Evolutionary conservation across 2,329 filamentous ascomycete genomes (phyloP), one percentile per base, ranked within the genome.

Genomic region (Phyllosticta citrichinensis): DNA sequence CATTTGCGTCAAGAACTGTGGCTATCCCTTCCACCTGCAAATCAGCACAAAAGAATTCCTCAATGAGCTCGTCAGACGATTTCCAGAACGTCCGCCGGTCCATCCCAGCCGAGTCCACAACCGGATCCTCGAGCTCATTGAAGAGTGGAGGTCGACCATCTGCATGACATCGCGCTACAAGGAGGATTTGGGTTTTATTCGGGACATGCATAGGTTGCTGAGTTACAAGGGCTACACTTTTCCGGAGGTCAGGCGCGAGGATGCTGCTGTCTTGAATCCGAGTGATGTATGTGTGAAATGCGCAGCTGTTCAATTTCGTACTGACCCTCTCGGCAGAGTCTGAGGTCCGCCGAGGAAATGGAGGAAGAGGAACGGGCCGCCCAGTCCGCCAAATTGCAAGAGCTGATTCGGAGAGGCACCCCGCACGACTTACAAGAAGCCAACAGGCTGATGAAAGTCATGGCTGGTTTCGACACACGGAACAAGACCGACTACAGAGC

Each of bases 1-100:
- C 74, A 97, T 97, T 65, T 97, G 94, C 76, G 94, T 97, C 76
- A 99, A 99, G 81, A 99, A 99, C 78, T 99, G 94, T 81, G 94
- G 94, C 68, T 99, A 99, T 73, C 92, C 94, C 1, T 99, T 99
- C 76, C 94, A 99, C 72, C 85, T 99, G 62, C 94, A 99, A 76
- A 97, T 99, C 72, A 92, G 89, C 75, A 97, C 94, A 67, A 99
- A 99, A 75, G 94, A 99, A 71, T 99, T 99, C 69, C 85, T 99
- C 68, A 99, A 99, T 77, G 94, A 99, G 79, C 86, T 99, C 63
- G 94, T 99, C 64, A 87, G 94, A 66, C 85, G 94, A 66, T 99
- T 99, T 70, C 94, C 94, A 55, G 94, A 99, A 77, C 84, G 93
- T 24, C 94, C 94, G 54, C 91, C 93, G 1, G 82, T 94, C 63